Base-by-base conservation (phyloP, 1,139 yeast species). In the Tardiomyces digboiensis region DNA sequence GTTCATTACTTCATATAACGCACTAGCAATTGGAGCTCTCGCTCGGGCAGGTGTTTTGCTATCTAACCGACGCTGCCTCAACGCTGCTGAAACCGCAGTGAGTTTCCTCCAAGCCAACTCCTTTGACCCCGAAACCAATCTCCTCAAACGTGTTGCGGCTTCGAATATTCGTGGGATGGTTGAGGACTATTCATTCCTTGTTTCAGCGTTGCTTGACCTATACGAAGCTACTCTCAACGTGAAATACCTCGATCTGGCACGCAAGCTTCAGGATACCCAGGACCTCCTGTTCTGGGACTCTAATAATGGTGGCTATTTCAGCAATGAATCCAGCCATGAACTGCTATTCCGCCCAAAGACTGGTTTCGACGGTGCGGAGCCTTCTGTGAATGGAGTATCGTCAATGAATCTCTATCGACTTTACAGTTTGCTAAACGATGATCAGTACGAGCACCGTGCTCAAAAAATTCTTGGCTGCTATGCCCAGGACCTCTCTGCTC, bases 321-420 rank as follows among this genome's bases (percentile, higher is more conserved):
- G 49, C 21, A 38, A 49, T 10, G 37, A 37, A 39, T 43, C 47
- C 4, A n/a, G n/a, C 19, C 7, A 19, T 3, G 51, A 55, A 37
- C 56, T 63, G 19, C 53, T 61, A 18, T 54, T 62, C 51, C 52
- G 68, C 14, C 66, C 67, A 40, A 66, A 66, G 51, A 49, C 53
- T 23, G 65, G 64, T 18, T 62, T 62, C 44, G 71, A 67, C 45
- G 46, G 60, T n/a, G 65, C 67, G 1, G 69, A 64, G 47, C 71
- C 71, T 1, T 57, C 65, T 21, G 51, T 67, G 8, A 65, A 67
- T 39, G 67, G 67, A 7, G 57, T 66, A 0, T 55, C 70, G 0
- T 56, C 60, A 3, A 42, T 44, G 23, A 67, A 67, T 48, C 53
- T 67, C 29, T 49, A 46, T 41, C 45, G 63, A 16, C 55, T 66